phyloP scores from a whole-genome alignment of 306 rosid species.

The Pterocarpus santalinus region DNA sequence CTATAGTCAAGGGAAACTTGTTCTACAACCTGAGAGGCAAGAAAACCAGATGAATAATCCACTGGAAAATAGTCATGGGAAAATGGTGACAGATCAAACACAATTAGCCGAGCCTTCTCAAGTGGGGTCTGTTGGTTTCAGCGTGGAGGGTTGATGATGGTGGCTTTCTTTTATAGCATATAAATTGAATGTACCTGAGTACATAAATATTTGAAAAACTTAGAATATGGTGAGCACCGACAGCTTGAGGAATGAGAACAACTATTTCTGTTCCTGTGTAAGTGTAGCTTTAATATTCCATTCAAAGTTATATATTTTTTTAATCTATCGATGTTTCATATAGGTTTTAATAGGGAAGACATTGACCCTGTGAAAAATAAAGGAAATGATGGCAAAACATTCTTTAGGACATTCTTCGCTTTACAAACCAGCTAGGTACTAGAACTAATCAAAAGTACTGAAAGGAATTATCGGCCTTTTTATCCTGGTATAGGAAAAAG shows the following conservation, averaged over 20 bases:
- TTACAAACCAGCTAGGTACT: slow-evolving; percentile 7
- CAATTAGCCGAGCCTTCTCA: slow-evolving; percentile 45
- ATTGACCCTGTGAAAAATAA: slow-evolving; percentile 39
- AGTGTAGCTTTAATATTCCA: slow-evolving; percentile 5
- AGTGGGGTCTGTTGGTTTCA: slow-evolving; percentile 40
- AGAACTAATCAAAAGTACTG: slow-evolving; percentile 21
- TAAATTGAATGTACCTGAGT: slow-evolving; percentile 41
- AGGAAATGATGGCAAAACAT: slow-evolving; percentile 42
- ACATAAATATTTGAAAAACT: slow-evolving; percentile 32
- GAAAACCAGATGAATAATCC: slow-evolving; percentile 39
- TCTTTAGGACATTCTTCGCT: slow-evolving; percentile 51
- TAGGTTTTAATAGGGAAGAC: slow-evolving; percentile 41
- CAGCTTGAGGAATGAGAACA: slow-evolving; percentile 52
- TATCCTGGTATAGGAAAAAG: background rate
- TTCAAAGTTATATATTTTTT: background rate
- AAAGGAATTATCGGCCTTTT: slow-evolving; percentile 17
- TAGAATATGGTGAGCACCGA: slow-evolving; percentile 68
- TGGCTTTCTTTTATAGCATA: slow-evolving; percentile 24
- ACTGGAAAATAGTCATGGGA: slow-evolving; percentile 8
- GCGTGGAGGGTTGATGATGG: slow-evolving; percentile 13
- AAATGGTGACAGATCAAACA: slow-evolving; percentile 22
- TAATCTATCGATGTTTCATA: slow-evolving; percentile 22
- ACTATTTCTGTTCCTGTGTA: slow-evolving; percentile 37
- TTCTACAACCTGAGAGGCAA: slow-evolving; percentile 44
- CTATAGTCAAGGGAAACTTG: slow-evolving; percentile 71